Evolutionary conservation across 192 early-diverging fungal genomes (phyloP).

Genomic region (Neocallimastix lanati): DNA sequence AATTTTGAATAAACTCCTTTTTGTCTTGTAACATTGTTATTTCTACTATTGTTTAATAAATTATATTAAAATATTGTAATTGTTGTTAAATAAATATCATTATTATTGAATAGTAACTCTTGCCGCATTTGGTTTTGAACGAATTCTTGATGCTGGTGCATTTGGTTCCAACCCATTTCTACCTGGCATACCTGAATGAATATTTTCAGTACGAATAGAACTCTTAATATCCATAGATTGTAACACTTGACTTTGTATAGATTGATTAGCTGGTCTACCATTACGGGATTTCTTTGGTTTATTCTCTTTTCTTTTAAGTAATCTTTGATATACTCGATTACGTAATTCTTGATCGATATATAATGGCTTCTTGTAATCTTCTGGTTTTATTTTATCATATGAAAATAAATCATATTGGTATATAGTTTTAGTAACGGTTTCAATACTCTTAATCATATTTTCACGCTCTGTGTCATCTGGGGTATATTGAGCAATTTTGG

Average conservation of each 20-base stretch:
- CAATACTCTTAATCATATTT: neutral
- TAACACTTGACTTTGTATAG: neutral
- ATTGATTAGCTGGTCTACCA: neutral
- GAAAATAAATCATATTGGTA: neutral
- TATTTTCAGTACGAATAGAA: neutral
- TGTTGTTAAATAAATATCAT: neutral
- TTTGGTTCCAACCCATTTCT: neutral
- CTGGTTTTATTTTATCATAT: neutral
- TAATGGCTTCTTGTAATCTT: neutral
- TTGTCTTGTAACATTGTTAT: no score
- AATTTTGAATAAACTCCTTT: no score
- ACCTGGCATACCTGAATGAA: neutral
- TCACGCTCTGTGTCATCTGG: neutral
- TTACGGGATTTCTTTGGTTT: neutral
- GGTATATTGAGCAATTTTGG: neutral
- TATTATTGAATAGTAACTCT: neutral
- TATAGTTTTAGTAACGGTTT: neutral
- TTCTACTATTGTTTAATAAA: no score
- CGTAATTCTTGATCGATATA: neutral
- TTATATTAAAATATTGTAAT: no score
- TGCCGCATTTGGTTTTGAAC: neutral
- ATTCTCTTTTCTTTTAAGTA: neutral
- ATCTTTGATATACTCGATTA: neutral
- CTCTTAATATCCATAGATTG: neutral
- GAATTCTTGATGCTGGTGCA: neutral